These are phyloP conservation scores for Luvunga scandens DNA, from an alignment of 345 rosid species.

Conservation along the genomic window DNA sequence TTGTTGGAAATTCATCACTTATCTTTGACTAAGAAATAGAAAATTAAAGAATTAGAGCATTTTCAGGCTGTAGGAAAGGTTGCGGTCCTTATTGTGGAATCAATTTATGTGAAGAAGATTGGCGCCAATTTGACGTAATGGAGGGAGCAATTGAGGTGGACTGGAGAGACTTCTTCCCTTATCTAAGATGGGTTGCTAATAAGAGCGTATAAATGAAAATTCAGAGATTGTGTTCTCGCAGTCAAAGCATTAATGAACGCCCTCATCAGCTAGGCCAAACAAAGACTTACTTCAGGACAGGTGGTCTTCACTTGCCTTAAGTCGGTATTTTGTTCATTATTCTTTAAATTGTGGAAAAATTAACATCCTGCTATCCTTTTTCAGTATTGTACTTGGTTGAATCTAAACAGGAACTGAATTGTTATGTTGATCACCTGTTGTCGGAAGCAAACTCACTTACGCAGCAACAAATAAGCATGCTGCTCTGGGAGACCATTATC, in stretches of 20 bases:
- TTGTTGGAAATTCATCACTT: not conserved
- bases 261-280: no score
- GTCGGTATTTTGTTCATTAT: not conserved
- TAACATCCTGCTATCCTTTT: not conserved
- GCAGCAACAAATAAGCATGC: conserved; percentile 51
- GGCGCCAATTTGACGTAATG: conserved; percentile 65
- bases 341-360: not conserved
- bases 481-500: conserved; percentile 76
- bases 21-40: not conserved
- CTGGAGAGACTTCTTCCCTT: no score
- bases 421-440: conserved; percentile 54
- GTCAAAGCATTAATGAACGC: conserved; percentile 34
- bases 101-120: conserved; percentile 62
- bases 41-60: not conserved
- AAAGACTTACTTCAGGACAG: no score
- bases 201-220: conserved; percentile 49
- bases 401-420: conserved; percentile 44
- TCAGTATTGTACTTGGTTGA: not conserved
- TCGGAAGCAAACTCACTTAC: conserved; percentile 61
- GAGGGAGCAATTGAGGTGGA: conserved; percentile 81
- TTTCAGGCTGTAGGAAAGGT: conserved; percentile 66
- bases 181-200: conserved; percentile 75
- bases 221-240: conserved; percentile 38
- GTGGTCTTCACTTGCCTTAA: no score
- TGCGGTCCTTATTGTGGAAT: conserved; percentile 19